Conservation (phyloP, 495 filamentous ascomycete species). For the Penicillium fimorum region DNA sequence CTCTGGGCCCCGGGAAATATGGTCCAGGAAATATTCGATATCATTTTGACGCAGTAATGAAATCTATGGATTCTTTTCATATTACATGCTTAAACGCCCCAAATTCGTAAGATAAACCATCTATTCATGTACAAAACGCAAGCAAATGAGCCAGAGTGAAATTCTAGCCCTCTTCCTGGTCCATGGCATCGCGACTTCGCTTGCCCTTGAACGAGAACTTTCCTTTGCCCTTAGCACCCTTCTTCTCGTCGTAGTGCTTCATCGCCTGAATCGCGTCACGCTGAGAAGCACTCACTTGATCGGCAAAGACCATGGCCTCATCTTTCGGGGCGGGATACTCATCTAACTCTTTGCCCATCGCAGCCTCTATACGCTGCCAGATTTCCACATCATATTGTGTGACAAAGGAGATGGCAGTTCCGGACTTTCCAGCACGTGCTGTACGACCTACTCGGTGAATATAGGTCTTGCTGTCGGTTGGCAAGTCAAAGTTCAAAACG, state of each 20-base stretch:
- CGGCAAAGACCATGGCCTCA: conserved; percentile 81
- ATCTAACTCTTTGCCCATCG: conserved; percentile 70
- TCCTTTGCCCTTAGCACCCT: conserved; percentile 61
- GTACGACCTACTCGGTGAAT: conserved; percentile 94
- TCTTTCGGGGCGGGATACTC: conserved; percentile 71
- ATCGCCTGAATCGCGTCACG: conserved; percentile 76
- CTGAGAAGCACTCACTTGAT: conserved; percentile 68
- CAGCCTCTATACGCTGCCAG: conserved; percentile 78
- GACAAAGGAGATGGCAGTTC: conserved; percentile 76
- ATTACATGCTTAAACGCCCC: conserved; percentile 1
- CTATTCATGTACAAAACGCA: neutral
- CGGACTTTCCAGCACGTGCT: conserved; percentile 82
- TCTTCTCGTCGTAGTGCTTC: conserved; percentile 78
- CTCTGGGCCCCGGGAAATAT: conserved; percentile 5
- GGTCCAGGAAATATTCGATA: conserved; percentile 19
- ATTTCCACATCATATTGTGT: conserved; percentile 94
- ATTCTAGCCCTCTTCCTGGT: conserved; percentile 64
- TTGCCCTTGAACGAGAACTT: conserved; percentile 56
- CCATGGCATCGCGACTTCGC: conserved; percentile 73
- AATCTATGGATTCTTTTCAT: conserved; percentile 14
- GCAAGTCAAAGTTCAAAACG: conserved; percentile 85
- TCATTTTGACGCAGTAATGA: conserved; percentile 28
- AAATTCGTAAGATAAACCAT: conserved; percentile 4
- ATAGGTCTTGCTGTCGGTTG: conserved; percentile 83
- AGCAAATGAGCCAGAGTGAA: neutral